Base-by-base conservation (phyloP, 2,329 filamentous ascomycete genomes). In the Talaromyces rugulosus region DNA sequence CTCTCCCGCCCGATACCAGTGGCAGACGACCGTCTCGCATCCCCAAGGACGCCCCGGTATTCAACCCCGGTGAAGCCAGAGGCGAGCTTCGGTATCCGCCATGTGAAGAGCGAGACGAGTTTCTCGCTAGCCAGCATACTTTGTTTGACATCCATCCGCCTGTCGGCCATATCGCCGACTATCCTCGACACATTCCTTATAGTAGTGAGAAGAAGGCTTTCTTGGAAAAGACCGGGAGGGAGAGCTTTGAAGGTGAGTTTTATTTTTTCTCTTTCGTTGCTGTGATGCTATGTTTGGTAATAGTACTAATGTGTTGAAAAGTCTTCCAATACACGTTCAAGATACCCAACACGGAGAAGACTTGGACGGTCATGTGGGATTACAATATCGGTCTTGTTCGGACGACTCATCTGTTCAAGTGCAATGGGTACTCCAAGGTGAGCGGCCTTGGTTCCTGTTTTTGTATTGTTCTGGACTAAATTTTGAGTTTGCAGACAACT, bases 351-450 rank as follows among this genome's bases (percentile, higher is more conserved):
- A 85, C 89, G 53, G 83, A 88, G 1, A 83, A 82, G 65, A 81
- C 85, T 58, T 93, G 89, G 73, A 86, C 85, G 0, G 87, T 98
- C 64, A 92, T 97, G 86, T 99, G 95, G 95, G 95, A 99, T 75
- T 97, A 97, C 79, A 94, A 96, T 69, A 87, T 94, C 64, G 95
- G 95, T 8, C 87, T 98, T 33, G 93, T 98, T 65, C 88, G 94
- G 64, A 96, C 96, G 76, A 97, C 93, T 2, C 90, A 92, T 31
- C 91, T 98, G 72, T 98, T 98, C 83, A 96, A 96, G 75, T 92
- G 90, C 67, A 89, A 88, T 73, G 87, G 89, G 66, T 94, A 94
- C 72, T 85, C 89, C 66, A 99, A 99, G 87, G 94, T 92, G 73
- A 71, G 36, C 3, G 14, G 9, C 9, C 2, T 16, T 54, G n/a